phyloP scores from a whole-genome alignment of 495 filamentous ascomycete species.

The Lophium mytilinum region DNA sequence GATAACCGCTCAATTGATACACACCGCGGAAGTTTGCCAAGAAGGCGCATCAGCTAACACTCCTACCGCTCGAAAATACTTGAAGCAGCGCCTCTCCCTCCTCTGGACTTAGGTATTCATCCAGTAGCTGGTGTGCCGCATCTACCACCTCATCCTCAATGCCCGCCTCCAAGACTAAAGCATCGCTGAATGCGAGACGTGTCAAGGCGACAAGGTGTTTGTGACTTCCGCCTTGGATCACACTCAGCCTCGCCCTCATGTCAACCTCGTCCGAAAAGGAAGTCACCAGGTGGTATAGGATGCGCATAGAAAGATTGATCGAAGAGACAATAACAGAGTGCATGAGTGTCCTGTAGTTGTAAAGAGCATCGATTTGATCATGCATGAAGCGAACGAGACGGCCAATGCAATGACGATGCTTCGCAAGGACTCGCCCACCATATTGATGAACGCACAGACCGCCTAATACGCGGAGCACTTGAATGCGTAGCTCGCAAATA shows the following conservation, averaged over 20 bases:
- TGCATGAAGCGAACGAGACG: conserved; percentile 56
- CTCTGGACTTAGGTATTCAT: conserved; percentile 58
- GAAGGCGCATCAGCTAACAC: neutral
- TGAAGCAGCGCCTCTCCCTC: conserved; percentile 58
- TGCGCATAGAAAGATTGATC: conserved; percentile 53
- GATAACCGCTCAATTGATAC: too few species aligned
- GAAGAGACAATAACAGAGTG: conserved; percentile 33
- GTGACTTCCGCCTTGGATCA: conserved; percentile 51
- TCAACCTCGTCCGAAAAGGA: conserved; percentile 43
- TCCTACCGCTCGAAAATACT: conserved; percentile 43
- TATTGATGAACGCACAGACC: conserved; percentile 41
- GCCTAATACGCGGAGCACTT: conserved; percentile 49
- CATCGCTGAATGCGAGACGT: conserved; percentile 59
- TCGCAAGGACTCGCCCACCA: conserved; percentile 46
- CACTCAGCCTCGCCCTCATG: conserved; percentile 49
- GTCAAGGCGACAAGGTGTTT: conserved; percentile 60
- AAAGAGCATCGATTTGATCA: conserved; percentile 54
- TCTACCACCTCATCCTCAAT: conserved; percentile 61
- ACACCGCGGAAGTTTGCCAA: neutral
- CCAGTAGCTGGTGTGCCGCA: conserved; percentile 55
- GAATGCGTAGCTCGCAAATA: conserved; percentile 47
- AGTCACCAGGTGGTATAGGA: conserved; percentile 52
- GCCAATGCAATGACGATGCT: conserved; percentile 47
- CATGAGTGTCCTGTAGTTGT: conserved; percentile 35
- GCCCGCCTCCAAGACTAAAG: conserved; percentile 51